A percentile compares a stretch with the other conserved stretches of the same genome.
Evolutionary conservation across 2,329 filamentous ascomycete genomes (phyloP).

Genomic region (Alternaria longipes): DNA sequence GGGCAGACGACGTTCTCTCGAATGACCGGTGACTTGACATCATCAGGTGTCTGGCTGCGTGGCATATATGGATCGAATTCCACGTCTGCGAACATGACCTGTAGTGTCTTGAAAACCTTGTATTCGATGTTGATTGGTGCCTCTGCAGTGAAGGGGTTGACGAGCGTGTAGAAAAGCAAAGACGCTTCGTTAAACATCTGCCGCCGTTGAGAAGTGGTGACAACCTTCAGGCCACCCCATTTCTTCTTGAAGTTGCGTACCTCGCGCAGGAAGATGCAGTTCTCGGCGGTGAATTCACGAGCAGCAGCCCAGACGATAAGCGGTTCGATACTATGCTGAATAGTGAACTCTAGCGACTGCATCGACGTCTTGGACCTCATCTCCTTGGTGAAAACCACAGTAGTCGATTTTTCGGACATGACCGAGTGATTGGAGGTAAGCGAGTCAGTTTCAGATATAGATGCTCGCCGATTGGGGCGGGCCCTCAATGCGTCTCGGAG

Average conservation of each 20-base stretch:
- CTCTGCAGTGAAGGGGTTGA: conserved; percentile 51
- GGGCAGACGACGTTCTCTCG: conserved; percentile 50
- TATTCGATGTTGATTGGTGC: conserved; percentile 52
- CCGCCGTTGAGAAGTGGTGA: conserved; percentile 44
- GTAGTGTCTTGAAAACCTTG: conserved; percentile 50
- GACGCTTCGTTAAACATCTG: conserved; percentile 51
- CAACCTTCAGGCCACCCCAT: conserved; percentile 37
- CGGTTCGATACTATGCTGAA: conserved; percentile 47
- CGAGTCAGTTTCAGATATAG: conserved; percentile 38
- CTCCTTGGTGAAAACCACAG: conserved; percentile 36
- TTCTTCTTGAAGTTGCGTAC: conserved; percentile 51
- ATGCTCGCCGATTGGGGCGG: conserved; percentile 28
- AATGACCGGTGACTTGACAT: conserved; percentile 31
- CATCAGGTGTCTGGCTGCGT: conserved; percentile 33
- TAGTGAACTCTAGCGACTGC: conserved; percentile 48
- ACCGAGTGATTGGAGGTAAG: conserved; percentile 37
- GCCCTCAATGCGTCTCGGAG: conserved; percentile 42
- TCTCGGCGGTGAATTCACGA: conserved; percentile 50
- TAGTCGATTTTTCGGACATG: conserved; percentile 32
- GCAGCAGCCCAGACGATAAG: conserved; percentile 50
- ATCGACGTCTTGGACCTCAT: conserved; percentile 48
- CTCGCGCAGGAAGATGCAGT: conserved; percentile 52
- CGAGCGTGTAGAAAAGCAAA: conserved; percentile 51
- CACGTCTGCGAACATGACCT: conserved; percentile 41
- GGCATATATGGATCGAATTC: conserved; percentile 51